These are phyloP conservation scores for Tolypocladium nubicola DNA, from an alignment of 2,329 filamentous ascomycete species.

Conservation along the genomic window DNA sequence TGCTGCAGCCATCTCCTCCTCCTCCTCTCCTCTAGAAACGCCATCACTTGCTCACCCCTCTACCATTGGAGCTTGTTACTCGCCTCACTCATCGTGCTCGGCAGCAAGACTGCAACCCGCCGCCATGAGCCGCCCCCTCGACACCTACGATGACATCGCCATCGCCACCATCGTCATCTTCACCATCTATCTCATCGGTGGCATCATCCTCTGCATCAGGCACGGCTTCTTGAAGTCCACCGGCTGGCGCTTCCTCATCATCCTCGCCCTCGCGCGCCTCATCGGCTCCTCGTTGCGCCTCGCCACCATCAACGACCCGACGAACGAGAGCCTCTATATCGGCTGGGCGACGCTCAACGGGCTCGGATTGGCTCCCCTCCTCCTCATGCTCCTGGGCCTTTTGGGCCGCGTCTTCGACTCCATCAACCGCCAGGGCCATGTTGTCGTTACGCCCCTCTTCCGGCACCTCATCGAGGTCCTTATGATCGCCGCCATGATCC, in stretches of 20 bases:
- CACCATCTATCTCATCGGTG: slow-evolving; percentile 15
- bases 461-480: slow-evolving; percentile 28
- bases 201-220: slow-evolving; percentile 31
- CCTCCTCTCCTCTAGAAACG: not conserved
- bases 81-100: not conserved
- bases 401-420: slow-evolving; percentile 32
- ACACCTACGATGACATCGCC: slow-evolving; percentile 19
- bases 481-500: slow-evolving; percentile 27
- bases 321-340: slow-evolving; percentile 23
- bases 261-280: slow-evolving; percentile 48
- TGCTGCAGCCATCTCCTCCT: not conserved
- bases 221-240: slow-evolving; percentile 45
- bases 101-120: not conserved
- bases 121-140: slow-evolving; percentile 11
- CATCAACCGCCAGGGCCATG: slow-evolving; percentile 25
- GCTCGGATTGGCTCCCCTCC: slow-evolving; percentile 30
- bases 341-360: slow-evolving; percentile 21
- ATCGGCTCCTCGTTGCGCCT: slow-evolving; percentile 37
- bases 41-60: not conserved
- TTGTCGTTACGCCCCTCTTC: slow-evolving; percentile 15
- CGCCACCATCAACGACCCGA: slow-evolving; percentile 37
- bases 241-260: slow-evolving; percentile 49
- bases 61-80: not conserved
- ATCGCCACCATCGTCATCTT: slow-evolving; percentile 21
- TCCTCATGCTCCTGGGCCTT: slow-evolving; percentile 28